A percentile compares a stretch with the other conserved stretches of the same genome.
These are phyloP conservation scores for Aspergillus sp. DNA, from an alignment of 2,329 filamentous ascomycete genomes.

Conservation along the genomic window DNA sequence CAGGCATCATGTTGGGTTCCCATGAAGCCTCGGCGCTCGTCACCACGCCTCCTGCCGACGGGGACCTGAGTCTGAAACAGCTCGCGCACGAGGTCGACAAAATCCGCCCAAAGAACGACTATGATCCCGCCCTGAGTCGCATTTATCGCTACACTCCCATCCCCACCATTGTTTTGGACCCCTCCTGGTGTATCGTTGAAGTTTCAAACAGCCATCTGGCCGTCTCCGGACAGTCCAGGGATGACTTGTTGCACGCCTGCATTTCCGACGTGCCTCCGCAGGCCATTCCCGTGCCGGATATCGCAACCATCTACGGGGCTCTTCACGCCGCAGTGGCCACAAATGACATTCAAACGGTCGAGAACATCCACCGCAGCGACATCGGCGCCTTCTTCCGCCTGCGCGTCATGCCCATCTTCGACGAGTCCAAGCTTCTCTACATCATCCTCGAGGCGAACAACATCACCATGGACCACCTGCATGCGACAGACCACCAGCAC, in stretches of 20 bases:
- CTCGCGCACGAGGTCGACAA: not conserved
- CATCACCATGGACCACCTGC: slow-evolving; percentile 28
- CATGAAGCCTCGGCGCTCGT: not conserved
- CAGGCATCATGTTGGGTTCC: not conserved
- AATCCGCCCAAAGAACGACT: not conserved
- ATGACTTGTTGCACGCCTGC: slow-evolving; percentile 34
- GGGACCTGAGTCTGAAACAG: not conserved
- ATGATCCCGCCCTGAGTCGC: slow-evolving; percentile 15
- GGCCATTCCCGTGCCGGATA: slow-evolving; percentile 33
- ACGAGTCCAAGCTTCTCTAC: slow-evolving; percentile 38
- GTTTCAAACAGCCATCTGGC: slow-evolving; percentile 45
- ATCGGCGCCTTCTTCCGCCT: slow-evolving; percentile 24
- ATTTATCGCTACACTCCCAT: slow-evolving; percentile 32
- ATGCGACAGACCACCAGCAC: slow-evolving; percentile 35
- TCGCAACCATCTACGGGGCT: slow-evolving; percentile 34
- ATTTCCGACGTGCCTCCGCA: slow-evolving; percentile 40
- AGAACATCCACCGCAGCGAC: slow-evolving; percentile 23
- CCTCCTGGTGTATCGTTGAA: slow-evolving; percentile 35
- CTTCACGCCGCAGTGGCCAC: slow-evolving; percentile 38
- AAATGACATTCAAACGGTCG: slow-evolving; percentile 32
- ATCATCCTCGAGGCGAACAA: slow-evolving; percentile 44
- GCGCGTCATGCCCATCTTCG: slow-evolving; percentile 44
- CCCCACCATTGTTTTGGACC: slow-evolving; percentile 40
- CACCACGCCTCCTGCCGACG: not conserved
- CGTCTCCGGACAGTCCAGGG: slow-evolving; percentile 30